Conservation (phyloP, 768 basidiomycete genomes). For the Leccinum pellstonianum region DNA sequence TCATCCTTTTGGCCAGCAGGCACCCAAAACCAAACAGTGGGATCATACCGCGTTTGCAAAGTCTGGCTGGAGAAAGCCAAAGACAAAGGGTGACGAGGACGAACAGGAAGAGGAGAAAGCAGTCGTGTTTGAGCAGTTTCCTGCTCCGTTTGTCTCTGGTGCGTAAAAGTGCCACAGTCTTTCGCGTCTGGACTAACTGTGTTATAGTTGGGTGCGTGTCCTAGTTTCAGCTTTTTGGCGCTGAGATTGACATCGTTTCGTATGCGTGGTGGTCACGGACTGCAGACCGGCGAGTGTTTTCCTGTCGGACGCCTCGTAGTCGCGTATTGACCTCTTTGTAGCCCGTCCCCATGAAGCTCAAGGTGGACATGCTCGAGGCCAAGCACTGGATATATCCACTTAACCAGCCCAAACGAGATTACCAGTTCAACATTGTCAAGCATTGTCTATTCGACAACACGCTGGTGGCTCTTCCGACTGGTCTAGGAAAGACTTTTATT, state of each 20-base stretch:
- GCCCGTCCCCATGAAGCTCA: slow-evolving; percentile 77
- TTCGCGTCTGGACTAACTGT: slow-evolving; percentile 11
- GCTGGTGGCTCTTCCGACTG: slow-evolving; percentile 91
- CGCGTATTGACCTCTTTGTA: slow-evolving; percentile 26
- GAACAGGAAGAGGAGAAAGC: slow-evolving; percentile 54
- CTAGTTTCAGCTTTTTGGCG: not conserved
- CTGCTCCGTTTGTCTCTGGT: slow-evolving; percentile 74
- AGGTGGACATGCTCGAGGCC: slow-evolving; percentile 71
- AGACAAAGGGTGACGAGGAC: slow-evolving; percentile 53
- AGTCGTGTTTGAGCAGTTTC: slow-evolving; percentile 80
- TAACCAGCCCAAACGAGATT: slow-evolving; percentile 85
- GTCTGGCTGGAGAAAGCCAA: slow-evolving; percentile 61
- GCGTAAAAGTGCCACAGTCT: slow-evolving; percentile 29
- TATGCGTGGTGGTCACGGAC: slow-evolving; percentile 1
- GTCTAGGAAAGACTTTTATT: slow-evolving; percentile 96
- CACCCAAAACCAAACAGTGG: slow-evolving; percentile 80
- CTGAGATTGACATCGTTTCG: slow-evolving; percentile 6
- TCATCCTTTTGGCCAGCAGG: slow-evolving; percentile 51
- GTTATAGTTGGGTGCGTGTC: slow-evolving; percentile 53
- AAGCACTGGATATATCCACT: slow-evolving; percentile 91
- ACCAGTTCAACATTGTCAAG: slow-evolving; percentile 91
- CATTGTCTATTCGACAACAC: slow-evolving; percentile 89
- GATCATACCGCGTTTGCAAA: slow-evolving; percentile 88
- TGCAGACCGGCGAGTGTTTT: slow-evolving; percentile 32
- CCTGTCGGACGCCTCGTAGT: no score